These are phyloP conservation scores for Venturia aucupariae DNA, from an alignment of 2,329 filamentous ascomycete genomes.

Conservation along the genomic window DNA sequence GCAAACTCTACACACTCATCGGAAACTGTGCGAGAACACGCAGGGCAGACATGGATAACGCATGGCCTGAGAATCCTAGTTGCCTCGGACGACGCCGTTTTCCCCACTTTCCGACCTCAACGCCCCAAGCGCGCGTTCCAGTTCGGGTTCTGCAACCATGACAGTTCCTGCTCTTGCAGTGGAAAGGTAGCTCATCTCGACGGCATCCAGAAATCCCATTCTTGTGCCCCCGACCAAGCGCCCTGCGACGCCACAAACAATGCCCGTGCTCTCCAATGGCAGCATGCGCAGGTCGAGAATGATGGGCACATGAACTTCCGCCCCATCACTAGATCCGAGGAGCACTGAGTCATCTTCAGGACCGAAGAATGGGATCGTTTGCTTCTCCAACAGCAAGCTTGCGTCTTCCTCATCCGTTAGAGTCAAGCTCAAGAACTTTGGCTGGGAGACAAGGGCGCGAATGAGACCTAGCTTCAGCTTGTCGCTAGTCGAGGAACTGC, in stretches of 20 bases:
- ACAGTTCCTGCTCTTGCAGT: slow-evolving; percentile 85
- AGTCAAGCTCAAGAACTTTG: slow-evolving; percentile 64
- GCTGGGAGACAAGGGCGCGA: slow-evolving; percentile 37
- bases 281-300: slow-evolving; percentile 75
- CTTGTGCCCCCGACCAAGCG: slow-evolving; percentile 63
- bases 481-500: slow-evolving; percentile 20
- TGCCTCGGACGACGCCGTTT: background rate
- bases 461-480: slow-evolving; percentile 38
- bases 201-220: slow-evolving; percentile 33
- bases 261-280: slow-evolving; percentile 82
- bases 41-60: background rate
- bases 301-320: slow-evolving; percentile 67
- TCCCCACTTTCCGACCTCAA: slow-evolving; percentile 30
- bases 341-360: slow-evolving; percentile 47
- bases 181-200: slow-evolving; percentile 84
- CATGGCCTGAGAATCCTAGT: background rate
- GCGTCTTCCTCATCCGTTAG: slow-evolving; percentile 65
- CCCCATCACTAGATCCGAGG: slow-evolving; percentile 57
- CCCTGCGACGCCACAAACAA: slow-evolving; percentile 88
- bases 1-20: background rate
- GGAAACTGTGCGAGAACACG: background rate
- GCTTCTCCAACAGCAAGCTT: slow-evolving; percentile 62
- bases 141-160: slow-evolving; percentile 67
- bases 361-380: slow-evolving; percentile 47
- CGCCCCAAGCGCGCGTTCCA: slow-evolving; percentile 63